phyloP scores from a whole-genome alignment of 371 early-diverging fungal species.

The Mortierella sp. region DNA sequence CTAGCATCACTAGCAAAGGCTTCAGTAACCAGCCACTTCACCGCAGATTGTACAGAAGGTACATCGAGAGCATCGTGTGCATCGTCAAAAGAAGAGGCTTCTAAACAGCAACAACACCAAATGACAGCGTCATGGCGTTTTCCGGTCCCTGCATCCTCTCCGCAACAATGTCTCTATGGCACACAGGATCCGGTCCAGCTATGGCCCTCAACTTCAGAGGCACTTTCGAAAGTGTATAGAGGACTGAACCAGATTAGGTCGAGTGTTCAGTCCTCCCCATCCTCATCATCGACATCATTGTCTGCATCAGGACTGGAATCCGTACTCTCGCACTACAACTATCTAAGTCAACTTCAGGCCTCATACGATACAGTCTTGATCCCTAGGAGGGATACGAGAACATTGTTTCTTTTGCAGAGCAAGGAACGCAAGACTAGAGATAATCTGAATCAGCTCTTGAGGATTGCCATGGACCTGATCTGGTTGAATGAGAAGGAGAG shows the following conservation, averaged over 20 bases:
- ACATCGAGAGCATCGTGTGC: not conserved
- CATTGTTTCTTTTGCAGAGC: slow-evolving; percentile 25
- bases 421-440: slow-evolving; percentile 20
- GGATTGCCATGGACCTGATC: slow-evolving; percentile 38
- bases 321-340: slow-evolving; percentile 23
- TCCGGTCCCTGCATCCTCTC: not conserved
- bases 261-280: not conserved
- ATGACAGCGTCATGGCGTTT: slow-evolving; percentile 8
- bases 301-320: slow-evolving; percentile 4
- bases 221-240: slow-evolving; percentile 23
- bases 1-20: not conserved
- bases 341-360: slow-evolving; percentile 27
- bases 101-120: not conserved
- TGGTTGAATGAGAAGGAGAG: slow-evolving; percentile 43
- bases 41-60: too few species aligned
- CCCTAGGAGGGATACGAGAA: slow-evolving; percentile 24
- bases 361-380: slow-evolving; percentile 22
- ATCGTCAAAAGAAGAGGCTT: too few species aligned
- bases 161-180: not conserved
- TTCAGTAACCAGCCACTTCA: too few species aligned
- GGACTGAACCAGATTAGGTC: slow-evolving; percentile 14
- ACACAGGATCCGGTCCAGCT: slow-evolving; percentile 8
- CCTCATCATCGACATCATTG: not conserved
- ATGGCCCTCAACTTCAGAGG: slow-evolving; percentile 29
- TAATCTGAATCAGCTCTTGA: slow-evolving; percentile 32